Conservation (phyloP, 108 stramenopile genomes). For the Pseudonitzschia pungens region DNA sequence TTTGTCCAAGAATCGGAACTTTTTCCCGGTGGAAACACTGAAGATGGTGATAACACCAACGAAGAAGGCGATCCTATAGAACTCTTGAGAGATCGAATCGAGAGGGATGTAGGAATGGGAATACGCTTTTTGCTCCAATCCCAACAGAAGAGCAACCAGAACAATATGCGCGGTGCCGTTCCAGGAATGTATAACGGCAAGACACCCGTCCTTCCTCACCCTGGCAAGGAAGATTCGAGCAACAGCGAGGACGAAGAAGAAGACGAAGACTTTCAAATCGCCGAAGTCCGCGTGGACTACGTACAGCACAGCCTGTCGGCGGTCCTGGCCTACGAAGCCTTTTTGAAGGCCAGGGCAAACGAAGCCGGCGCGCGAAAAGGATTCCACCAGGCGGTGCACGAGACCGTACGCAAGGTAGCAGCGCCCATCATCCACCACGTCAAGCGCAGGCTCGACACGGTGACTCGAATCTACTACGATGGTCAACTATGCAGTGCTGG, state of each 20-base stretch:
- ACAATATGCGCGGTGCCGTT: conserved; percentile 38
- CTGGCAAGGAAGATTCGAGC: not conserved
- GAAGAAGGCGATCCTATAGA: conserved; percentile 1
- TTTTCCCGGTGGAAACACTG: not conserved
- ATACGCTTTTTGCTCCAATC: conserved; percentile 31
- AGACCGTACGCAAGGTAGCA: not conserved
- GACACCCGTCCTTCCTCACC: not conserved
- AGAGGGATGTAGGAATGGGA: conserved; percentile 19
- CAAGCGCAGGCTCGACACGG: not conserved
- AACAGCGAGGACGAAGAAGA: not conserved
- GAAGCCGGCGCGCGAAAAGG: not conserved
- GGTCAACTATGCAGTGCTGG: not conserved
- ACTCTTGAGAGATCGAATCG: conserved; percentile 18
- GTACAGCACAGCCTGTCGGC: conserved; percentile 44
- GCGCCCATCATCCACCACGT: not conserved
- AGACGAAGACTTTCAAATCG: conserved; percentile 6
- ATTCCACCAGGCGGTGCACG: not conserved
- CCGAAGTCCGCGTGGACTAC: conserved; percentile 39
- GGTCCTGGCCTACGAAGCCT: conserved; percentile 36
- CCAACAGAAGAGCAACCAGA: conserved; percentile 18
- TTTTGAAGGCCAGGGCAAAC: not conserved
- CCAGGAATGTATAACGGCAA: conserved; percentile 13
- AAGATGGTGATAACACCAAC: conserved; percentile 4
- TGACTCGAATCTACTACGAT: not conserved
- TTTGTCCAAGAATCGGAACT: conserved; percentile 32